Evolutionary conservation across 1,139 yeast species (phyloP), one percentile per base, ranked within the genome.

Genomic region (Kluyveromyces sp.): DNA sequence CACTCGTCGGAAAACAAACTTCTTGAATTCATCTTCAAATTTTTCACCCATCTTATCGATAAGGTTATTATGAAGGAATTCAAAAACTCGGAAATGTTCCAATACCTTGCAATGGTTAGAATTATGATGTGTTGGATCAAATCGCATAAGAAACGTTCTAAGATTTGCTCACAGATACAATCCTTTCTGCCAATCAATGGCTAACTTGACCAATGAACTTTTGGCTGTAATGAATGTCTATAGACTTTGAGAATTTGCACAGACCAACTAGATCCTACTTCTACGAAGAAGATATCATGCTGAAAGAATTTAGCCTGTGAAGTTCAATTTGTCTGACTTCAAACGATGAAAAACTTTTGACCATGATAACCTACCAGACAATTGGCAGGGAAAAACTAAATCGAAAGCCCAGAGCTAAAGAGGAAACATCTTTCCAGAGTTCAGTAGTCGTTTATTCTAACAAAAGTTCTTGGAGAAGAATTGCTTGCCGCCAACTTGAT

Each of bases 251-350:
- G 4, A 38, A 34, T 27, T 33, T 40, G 15, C 50, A 54, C 29
- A 63, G 67, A 38, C 75, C 76, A 15, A 52, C 60, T n/a, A 69
- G 90, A 60, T 59, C 63, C 1, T 76, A 79, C 52, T 76, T 74
- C 48, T 83, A 81, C 56, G 64, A 68, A 38, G 92, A 83, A 55
- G 94, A 84, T 65, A 78, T 82, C 7, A 64, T 72, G 15, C 67
- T 81, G 50, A 77, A 77, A 50, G 89, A 81, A 49, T 81, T 79
- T 54, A 67, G 69, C 45, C 81, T 3, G 69, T 83, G 30, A 74
- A 72, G 36, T 74, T 67, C 54, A 74, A 74, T 49, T 69, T 82
- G 49, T 72, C 72, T 46, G 89, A 81, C 59, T 83, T 82, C 56
- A 71, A 71, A 79, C 52, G 87, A 81, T 57, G 70, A 70, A 25